These are phyloP conservation scores for Aspergillus quadricinctus DNA, from an alignment of 2,329 filamentous ascomycete genomes.

Conservation along the genomic window DNA sequence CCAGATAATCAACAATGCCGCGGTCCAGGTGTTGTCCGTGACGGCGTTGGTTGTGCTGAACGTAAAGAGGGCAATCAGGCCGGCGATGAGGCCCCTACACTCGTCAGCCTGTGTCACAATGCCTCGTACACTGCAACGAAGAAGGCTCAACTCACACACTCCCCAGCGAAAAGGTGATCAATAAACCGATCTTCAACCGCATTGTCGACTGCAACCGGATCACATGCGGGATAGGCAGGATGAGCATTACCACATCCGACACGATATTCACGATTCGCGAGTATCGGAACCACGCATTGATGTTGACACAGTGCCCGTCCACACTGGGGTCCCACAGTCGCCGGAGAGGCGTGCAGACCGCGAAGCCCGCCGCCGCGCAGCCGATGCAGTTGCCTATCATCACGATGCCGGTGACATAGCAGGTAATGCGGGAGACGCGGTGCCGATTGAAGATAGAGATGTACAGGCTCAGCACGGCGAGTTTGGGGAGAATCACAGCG, in stretches of 20 bases:
- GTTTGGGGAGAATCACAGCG: background rate
- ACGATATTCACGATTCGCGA: slow-evolving; percentile 34
- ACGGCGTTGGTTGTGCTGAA: slow-evolving; percentile 1
- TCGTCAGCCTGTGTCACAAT: background rate
- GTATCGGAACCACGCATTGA: slow-evolving; percentile 25
- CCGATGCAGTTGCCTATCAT: slow-evolving; percentile 4
- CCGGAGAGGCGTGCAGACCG: background rate
- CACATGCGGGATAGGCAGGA: slow-evolving; percentile 28
- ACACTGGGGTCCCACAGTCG: slow-evolving; percentile 2
- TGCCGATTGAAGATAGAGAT: slow-evolving; percentile 1
- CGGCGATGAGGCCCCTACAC: background rate
- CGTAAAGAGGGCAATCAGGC: background rate
- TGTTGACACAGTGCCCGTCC: slow-evolving; percentile 20
- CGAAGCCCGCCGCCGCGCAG: background rate
- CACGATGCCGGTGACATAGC: background rate
- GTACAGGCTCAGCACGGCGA: slow-evolving; percentile 3
- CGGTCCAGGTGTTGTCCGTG: background rate
- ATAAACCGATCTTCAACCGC: slow-evolving; percentile 71
- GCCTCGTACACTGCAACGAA: background rate
- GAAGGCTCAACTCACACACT: background rate
- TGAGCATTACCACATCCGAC: slow-evolving; percentile 32
- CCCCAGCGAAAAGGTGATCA: background rate
- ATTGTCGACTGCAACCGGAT: slow-evolving; percentile 71
- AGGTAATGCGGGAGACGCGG: background rate
- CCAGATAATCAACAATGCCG: background rate